phyloP scores from a whole-genome alignment of 371 early-diverging fungal genomes.

The Funneliformis caledonium region DNA sequence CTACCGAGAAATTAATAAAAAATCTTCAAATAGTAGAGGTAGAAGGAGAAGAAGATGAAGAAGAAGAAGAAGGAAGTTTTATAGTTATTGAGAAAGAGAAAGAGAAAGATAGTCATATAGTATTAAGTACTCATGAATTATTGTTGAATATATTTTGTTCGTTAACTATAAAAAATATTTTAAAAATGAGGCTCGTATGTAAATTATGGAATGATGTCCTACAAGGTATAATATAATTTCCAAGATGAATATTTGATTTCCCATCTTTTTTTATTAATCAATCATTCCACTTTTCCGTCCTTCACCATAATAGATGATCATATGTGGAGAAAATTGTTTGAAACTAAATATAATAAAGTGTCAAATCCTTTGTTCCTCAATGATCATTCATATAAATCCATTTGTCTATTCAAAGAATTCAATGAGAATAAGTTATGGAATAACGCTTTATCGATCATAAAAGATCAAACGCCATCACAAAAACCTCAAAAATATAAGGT shows the following conservation, averaged over 20 bases:
- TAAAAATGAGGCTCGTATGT: background rate
- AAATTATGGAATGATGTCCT: background rate
- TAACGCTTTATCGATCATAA: background rate
- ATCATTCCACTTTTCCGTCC: background rate
- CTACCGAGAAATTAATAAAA: too few relatives aligned
- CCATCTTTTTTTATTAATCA: background rate
- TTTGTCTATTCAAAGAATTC: background rate
- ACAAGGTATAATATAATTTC: background rate
- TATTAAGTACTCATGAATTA: background rate
- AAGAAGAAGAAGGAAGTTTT: too few relatives aligned
- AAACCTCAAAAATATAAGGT: background rate
- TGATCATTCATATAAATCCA: background rate
- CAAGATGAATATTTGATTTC: background rate
- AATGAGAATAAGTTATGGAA: background rate
- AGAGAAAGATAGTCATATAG: background rate
- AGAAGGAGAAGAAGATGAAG: too few relatives aligned
- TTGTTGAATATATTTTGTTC: background rate
- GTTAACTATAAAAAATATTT: background rate
- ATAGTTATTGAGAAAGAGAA: background rate
- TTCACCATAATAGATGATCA: background rate
- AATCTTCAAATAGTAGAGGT: too few relatives aligned
- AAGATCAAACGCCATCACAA: background rate
- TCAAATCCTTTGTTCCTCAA: background rate
- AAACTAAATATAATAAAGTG: background rate
- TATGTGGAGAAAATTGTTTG: background rate